Conservation (phyloP, 2,329 filamentous ascomycete genomes). For the Tolypocladium capitatum region DNA sequence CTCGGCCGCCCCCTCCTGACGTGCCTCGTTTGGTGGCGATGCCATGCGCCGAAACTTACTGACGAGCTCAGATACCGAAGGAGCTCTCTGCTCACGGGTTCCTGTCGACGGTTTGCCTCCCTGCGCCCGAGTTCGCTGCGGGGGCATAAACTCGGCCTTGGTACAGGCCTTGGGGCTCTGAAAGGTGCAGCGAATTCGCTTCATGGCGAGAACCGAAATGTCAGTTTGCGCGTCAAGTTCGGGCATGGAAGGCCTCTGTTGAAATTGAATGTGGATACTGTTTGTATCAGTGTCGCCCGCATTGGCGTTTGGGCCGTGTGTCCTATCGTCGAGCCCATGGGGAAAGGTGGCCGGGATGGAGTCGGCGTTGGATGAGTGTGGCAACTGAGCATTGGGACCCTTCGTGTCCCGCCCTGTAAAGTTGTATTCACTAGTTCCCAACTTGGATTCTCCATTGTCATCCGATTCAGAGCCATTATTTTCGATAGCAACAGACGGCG, state of each 20-base stretch:
- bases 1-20: not conserved
- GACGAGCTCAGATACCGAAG: constrained; percentile 13
- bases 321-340: not conserved
- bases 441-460: not conserved
- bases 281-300: not conserved
- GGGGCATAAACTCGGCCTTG: not conserved
- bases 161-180: not conserved
- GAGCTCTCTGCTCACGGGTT: constrained; percentile 3
- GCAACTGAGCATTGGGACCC: not conserved
- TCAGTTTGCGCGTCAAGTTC: not conserved
- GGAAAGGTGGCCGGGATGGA: not conserved
- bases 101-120: not conserved
- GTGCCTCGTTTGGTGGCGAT: constrained; percentile 1
- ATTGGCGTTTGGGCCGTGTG: no score
- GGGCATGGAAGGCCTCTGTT: not conserved
- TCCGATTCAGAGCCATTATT: not conserved
- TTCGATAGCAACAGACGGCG: not conserved
- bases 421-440: not conserved
- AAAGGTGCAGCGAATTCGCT: not conserved
- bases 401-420: not conserved
- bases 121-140: not conserved
- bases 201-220: not conserved
- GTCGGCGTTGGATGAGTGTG: not conserved
- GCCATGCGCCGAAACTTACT: constrained; percentile 11
- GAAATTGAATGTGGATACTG: not conserved